Evolutionary conservation across 495 filamentous ascomycete species (phyloP).

Genomic region (Lineolata rhizophorae): DNA sequence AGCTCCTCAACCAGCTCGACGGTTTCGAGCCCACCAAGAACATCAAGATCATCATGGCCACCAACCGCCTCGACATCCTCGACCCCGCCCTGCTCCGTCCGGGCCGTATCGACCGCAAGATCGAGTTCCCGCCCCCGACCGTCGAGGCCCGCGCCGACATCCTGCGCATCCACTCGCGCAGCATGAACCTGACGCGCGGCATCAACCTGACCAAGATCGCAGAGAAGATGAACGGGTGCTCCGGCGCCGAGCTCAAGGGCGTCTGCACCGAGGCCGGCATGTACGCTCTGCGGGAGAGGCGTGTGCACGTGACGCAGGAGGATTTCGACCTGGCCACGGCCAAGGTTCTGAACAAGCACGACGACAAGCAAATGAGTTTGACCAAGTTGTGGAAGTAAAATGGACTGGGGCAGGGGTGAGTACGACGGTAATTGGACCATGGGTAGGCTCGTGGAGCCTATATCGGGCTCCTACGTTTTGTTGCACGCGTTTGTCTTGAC

Average conservation of each 20-base stretch:
- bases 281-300: slow-evolving; percentile 85
- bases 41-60: slow-evolving; percentile 99
- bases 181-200: slow-evolving; percentile 94
- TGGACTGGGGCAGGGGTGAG: no score
- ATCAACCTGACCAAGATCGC: slow-evolving; percentile 98
- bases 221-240: slow-evolving; percentile 99
- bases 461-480: no score
- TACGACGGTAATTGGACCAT: no score
- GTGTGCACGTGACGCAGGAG: slow-evolving; percentile 96
- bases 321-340: slow-evolving; percentile 97
- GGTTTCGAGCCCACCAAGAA: slow-evolving; percentile 99
- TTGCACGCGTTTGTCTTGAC: no score
- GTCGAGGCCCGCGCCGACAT: slow-evolving; percentile 96
- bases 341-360: slow-evolving; percentile 99
- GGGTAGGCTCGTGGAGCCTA: no score
- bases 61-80: slow-evolving; percentile 90
- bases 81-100: slow-evolving; percentile 87
- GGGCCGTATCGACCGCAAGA: slow-evolving; percentile 95
- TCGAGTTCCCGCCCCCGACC: slow-evolving; percentile 95
- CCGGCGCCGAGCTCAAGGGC: slow-evolving; percentile 89
- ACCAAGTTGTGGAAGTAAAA: slow-evolving; percentile 93
- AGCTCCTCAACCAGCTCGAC: slow-evolving; percentile 93
- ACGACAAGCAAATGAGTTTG: slow-evolving; percentile 86
- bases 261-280: slow-evolving; percentile 95
- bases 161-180: slow-evolving; percentile 83